These are phyloP conservation scores for Cutaneotrichosporon sp. DNA, from an alignment of 1,284 basidiomycete genomes.

Conservation along the genomic window DNA sequence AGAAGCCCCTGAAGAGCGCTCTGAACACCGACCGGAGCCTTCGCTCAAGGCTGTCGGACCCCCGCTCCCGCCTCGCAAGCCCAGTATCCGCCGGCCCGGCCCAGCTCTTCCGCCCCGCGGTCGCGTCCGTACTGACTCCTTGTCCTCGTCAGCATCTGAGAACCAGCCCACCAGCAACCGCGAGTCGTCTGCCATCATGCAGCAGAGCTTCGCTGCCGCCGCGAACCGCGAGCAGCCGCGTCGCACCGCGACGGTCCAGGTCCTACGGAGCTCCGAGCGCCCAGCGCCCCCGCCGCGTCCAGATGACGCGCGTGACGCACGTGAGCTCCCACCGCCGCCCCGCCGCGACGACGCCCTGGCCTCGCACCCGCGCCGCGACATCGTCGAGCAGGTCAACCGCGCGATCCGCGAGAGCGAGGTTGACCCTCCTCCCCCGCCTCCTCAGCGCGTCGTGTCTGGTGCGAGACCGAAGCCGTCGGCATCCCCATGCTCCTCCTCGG, in stretches of 20 bases:
- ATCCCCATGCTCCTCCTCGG: background rate
- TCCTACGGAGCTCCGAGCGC: constrained; percentile 20
- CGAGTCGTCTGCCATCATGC: constrained; percentile 21
- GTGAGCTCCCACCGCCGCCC: background rate
- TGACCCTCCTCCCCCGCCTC: constrained; percentile 20
- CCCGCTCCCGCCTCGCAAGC: constrained; percentile 26
- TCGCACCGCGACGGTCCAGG: constrained; percentile 14
- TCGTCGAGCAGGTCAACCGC: constrained; percentile 20
- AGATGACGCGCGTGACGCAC: background rate
- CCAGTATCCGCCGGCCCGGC: constrained; percentile 12
- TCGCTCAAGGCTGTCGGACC: constrained; percentile 9
- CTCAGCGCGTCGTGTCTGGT: constrained; percentile 11
- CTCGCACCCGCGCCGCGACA: constrained; percentile 8
- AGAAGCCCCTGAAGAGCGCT: background rate
- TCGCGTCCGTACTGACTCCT: constrained; percentile 11
- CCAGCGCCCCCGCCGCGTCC: background rate
- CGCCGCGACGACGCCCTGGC: background rate
- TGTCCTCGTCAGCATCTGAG: constrained; percentile 14
- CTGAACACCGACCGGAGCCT: background rate
- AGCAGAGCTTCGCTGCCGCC: constrained; percentile 26
- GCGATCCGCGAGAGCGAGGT: constrained; percentile 21
- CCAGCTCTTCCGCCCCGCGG: constrained; percentile 9
- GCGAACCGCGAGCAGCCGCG: constrained; percentile 6
- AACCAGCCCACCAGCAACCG: constrained; percentile 24
- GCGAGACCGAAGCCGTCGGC: background rate